Conservation (phyloP, 2,329 filamentous ascomycete genomes). For the Chalaropsis thielavioides region DNA sequence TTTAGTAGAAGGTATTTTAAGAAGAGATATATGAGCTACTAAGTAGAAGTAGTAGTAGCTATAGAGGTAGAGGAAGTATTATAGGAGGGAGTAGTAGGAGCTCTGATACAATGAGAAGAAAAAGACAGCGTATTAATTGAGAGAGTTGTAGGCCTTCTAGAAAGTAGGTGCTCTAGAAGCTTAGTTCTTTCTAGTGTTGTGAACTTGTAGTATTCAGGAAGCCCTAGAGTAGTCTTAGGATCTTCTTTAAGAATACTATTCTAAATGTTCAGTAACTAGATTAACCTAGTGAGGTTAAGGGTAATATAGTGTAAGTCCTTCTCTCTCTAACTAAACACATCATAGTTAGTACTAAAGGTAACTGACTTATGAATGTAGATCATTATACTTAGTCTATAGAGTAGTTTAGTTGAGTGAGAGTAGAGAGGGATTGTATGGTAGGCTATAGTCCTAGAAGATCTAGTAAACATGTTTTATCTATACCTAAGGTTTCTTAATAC, state of each 20-base stretch:
- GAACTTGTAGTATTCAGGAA: neutral
- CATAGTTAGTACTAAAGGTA: neutral
- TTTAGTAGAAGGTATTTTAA: too few species aligned
- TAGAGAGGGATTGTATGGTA: neutral
- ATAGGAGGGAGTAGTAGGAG: too few species aligned
- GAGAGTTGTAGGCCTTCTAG: too few species aligned
- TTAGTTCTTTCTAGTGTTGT: neutral
- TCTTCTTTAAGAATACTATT: neutral
- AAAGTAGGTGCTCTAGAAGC: too few species aligned
- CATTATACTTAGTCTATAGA: neutral
- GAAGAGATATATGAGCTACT: too few species aligned
- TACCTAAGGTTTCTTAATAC: neutral
- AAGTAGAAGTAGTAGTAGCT: too few species aligned
- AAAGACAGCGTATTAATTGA: too few species aligned
- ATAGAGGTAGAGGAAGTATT: too few species aligned
- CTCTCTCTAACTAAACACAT: neutral
- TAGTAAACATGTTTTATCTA: neutral
- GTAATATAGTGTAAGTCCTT: neutral
- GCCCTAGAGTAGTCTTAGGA: neutral
- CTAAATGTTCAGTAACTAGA: neutral
- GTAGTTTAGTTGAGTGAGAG: neutral
- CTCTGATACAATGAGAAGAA: too few species aligned
- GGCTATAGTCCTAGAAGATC: neutral
- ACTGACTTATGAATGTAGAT: slow-evolving; percentile 1
- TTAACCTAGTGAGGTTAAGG: neutral